Conservation (phyloP, 352 stramenopile species). For the Discostella stelligera region DNA sequence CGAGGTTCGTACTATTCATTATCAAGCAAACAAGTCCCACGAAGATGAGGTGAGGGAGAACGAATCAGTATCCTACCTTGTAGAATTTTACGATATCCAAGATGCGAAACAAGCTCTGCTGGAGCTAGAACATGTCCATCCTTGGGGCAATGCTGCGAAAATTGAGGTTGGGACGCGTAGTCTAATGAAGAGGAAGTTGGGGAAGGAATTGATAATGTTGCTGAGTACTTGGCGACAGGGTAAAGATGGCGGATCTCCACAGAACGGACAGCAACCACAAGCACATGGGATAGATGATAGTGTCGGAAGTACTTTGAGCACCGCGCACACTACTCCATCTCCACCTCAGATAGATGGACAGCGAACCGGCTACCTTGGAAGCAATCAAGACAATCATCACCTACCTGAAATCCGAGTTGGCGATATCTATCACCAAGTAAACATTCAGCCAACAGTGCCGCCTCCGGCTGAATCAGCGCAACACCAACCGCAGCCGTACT, state of each 20-base stretch:
- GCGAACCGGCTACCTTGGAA: constrained; percentile 10
- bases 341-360: constrained; percentile 3
- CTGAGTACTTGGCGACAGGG: constrained; percentile 73
- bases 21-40: constrained; percentile 45
- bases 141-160: constrained; percentile 64
- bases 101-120: constrained; percentile 79
- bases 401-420: background rate
- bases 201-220: constrained; percentile 72
- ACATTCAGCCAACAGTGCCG: constrained; percentile 13
- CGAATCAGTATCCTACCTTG: constrained; percentile 59
- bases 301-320: background rate
- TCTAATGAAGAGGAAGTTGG: constrained; percentile 67
- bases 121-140: constrained; percentile 76
- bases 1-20: constrained; percentile 66
- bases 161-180: constrained; percentile 68
- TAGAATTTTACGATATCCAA: constrained; percentile 82
- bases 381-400: constrained; percentile 7
- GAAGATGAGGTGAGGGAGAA: constrained; percentile 32
- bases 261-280: background rate
- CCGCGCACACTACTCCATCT: constrained; percentile 16
- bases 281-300: background rate
- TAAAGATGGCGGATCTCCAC: background rate
- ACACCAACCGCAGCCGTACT: constrained; percentile 8
- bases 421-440: constrained; percentile 13
- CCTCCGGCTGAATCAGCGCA: constrained; percentile 1